phyloP scores from a whole-genome alignment of 2,329 filamentous ascomycete genomes.

The Aspergillus neoniger region DNA sequence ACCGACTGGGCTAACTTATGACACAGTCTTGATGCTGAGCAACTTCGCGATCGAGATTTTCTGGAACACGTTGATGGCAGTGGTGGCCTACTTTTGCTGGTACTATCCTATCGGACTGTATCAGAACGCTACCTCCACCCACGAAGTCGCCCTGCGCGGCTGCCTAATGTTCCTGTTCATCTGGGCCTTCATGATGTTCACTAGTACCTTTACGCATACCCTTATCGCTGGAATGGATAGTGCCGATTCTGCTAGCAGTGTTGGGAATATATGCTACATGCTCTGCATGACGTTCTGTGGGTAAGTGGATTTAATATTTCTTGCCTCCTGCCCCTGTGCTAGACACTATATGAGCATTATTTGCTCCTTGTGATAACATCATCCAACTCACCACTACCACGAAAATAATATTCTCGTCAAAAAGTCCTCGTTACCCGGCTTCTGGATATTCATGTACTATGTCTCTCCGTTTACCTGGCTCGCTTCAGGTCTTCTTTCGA shows the following conservation, averaged over 20 bases:
- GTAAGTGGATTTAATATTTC: too few species aligned
- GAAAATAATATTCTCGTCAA: too few species aligned
- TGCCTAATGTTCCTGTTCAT: conserved; percentile 58
- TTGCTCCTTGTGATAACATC: conserved; percentile 9
- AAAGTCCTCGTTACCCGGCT: conserved; percentile 8
- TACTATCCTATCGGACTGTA: conserved; percentile 58
- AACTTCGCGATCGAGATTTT: too few species aligned
- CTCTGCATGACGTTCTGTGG: conserved; percentile 5
- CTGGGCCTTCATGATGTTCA: conserved; percentile 67
- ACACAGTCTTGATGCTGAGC: too few species aligned
- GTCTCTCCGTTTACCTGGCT: conserved; percentile 37
- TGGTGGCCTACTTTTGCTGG: conserved; percentile 60
- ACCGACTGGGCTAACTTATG: too few species aligned
- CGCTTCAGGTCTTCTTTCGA: conserved; percentile 70
- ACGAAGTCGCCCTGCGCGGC: too few species aligned
- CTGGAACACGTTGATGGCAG: conserved; percentile 48
- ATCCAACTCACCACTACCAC: neutral
- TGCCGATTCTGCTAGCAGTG: neutral
- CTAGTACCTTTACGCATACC: conserved; percentile 69
- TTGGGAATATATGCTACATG: conserved; percentile 9
- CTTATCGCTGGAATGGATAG: conserved; percentile 53
- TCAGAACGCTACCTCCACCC: too few species aligned
- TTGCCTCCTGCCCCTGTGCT: too few species aligned
- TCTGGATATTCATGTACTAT: conserved; percentile 18
- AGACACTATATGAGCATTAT: conserved; percentile 10